Conservation (phyloP, 2,329 filamentous ascomycete genomes). For the Cadophora sp. region DNA sequence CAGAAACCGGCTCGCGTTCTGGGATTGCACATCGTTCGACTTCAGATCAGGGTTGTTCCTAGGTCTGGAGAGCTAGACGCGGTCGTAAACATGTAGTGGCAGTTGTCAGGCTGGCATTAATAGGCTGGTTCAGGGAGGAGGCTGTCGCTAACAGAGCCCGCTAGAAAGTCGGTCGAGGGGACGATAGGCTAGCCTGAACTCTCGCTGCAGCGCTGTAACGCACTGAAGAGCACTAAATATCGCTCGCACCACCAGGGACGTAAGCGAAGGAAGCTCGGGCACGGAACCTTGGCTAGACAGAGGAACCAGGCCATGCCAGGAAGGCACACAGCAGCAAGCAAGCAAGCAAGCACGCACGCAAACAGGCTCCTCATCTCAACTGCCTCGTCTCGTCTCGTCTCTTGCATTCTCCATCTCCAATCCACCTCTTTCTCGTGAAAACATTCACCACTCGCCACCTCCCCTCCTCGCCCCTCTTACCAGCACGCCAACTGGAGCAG, state of each 20-base stretch:
- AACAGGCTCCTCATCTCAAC: slow-evolving; percentile 2
- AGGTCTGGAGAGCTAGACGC: not conserved
- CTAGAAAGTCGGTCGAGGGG: not conserved
- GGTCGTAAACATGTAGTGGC: slow-evolving; percentile 3
- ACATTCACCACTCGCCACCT: not conserved
- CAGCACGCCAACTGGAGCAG: slow-evolving; percentile 6
- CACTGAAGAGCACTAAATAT: not conserved
- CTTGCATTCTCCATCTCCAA: slow-evolving; percentile 14
- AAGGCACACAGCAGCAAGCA: not conserved
- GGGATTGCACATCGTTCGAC: not conserved
- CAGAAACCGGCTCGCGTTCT: slow-evolving; percentile 3
- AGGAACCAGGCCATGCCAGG: too few species aligned
- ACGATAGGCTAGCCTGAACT: slow-evolving; percentile 9
- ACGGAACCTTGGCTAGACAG: not conserved
- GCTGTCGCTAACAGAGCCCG: slow-evolving; percentile 12
- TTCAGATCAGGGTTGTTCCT: slow-evolving; percentile 7
- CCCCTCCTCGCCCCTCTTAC: not conserved
- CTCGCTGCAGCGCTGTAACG: slow-evolving; percentile 12
- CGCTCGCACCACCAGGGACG: not conserved
- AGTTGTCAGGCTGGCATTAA: slow-evolving; percentile 7
- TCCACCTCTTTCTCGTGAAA: slow-evolving; percentile 13
- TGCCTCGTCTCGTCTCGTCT: slow-evolving; percentile 4
- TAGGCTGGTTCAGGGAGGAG: slow-evolving; percentile 4
- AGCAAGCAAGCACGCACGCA: not conserved
- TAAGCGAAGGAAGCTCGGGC: not conserved